Conservation (phyloP, 129 eudicot genomes). For the Centella asiatica region DNA sequence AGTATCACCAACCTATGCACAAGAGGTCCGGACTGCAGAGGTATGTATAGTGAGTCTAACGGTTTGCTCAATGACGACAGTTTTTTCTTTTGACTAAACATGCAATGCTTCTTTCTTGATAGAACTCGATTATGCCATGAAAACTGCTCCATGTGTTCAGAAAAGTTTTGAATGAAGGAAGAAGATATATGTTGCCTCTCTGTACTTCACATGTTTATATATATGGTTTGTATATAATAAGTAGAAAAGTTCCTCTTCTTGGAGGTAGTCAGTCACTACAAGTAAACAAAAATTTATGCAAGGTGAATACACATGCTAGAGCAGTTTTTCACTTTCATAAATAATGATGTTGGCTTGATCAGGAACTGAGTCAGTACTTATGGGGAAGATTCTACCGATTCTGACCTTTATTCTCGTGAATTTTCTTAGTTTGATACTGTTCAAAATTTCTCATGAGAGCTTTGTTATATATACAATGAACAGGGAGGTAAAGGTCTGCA, state of each 20-base stretch:
- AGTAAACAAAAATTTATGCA: too few species aligned
- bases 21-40: constrained; percentile 83
- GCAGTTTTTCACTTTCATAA: too few species aligned
- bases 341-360: too few species aligned
- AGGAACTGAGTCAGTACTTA: too few species aligned
- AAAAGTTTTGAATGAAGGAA: constrained; percentile 3
- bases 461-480: constrained; percentile 9
- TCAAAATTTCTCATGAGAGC: background rate
- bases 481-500: constrained; percentile 96
- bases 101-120: background rate
- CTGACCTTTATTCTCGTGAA: background rate
- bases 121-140: background rate
- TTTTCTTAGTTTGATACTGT: background rate
- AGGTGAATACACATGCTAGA: too few species aligned
- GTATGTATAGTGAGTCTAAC: constrained; percentile 29
- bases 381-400: background rate
- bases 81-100: too few species aligned
- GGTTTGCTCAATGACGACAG: background rate
- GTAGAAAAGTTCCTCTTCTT: too few species aligned
- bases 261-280: too few species aligned
- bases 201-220: background rate
- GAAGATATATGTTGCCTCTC: too few species aligned
- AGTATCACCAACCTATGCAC: constrained; percentile 95
- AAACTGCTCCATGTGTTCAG: background rate
- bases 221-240: background rate